Evolutionary conservation across 176 grass and related monocot species (phyloP).

Genomic region (Aechmea fasciata): DNA sequence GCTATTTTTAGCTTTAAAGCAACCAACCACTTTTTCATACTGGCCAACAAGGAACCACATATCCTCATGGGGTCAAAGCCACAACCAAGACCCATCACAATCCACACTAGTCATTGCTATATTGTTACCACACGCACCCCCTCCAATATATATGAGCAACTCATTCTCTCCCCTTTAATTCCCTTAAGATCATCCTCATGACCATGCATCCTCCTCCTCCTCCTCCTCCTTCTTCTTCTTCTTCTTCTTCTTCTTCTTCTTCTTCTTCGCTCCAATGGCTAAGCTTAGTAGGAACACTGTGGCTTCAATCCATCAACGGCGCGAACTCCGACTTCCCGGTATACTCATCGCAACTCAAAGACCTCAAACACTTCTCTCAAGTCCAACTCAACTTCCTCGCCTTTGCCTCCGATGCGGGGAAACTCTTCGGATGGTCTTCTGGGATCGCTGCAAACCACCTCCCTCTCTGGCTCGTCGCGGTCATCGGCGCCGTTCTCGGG

Average conservation of each 20-base stretch:
- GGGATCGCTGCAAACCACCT: constrained; percentile 56
- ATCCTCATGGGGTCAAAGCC: constrained; percentile 16
- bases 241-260: constrained; percentile 60
- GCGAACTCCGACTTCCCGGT: constrained; percentile 89
- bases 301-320: constrained; percentile 90
- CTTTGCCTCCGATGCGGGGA: constrained; percentile 86
- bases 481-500: constrained; percentile 47
- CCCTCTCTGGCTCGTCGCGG: constrained; percentile 60
- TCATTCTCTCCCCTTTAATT: background rate
- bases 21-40: constrained; percentile 28
- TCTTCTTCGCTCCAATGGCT: constrained; percentile 67
- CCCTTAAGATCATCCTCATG: background rate
- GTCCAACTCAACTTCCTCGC: constrained; percentile 84
- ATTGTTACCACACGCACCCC: constrained; percentile 1
- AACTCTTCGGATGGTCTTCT: constrained; percentile 85
- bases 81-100: constrained; percentile 35
- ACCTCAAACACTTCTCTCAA: constrained; percentile 73
- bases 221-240: constrained; percentile 43
- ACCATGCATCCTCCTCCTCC: constrained; percentile 34
- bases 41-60: constrained; percentile 46
- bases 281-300: constrained; percentile 81
- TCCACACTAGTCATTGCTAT: constrained; percentile 35
- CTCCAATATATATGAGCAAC: background rate
- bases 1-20: background rate
- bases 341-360: constrained; percentile 83